A percentile compares a stretch with the other conserved stretches of the same genome.
Evolutionary conservation across 352 stramenopile genomes (phyloP).

Genomic region (Phytopythium kandeliae): DNA sequence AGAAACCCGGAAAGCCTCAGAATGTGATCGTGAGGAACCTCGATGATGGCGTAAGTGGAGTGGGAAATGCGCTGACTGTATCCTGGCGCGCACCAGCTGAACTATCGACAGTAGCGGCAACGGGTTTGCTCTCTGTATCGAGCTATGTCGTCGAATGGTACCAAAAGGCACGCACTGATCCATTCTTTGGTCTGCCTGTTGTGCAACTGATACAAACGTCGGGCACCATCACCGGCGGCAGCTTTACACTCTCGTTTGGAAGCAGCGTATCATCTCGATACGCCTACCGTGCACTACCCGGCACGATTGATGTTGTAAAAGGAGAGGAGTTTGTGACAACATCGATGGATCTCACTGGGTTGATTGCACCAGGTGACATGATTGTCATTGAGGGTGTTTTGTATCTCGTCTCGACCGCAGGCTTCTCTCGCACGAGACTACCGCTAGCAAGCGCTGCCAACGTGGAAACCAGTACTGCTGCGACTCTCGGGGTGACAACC

Average conservation of each 20-base stretch:
- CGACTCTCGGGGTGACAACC: constrained; percentile 18
- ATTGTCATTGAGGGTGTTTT: constrained; percentile 64
- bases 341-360: constrained; percentile 81
- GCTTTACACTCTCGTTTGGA: constrained; percentile 65
- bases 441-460: constrained; percentile 39
- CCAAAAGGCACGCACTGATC: constrained; percentile 36
- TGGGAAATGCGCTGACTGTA: constrained; percentile 46
- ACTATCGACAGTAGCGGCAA: not conserved
- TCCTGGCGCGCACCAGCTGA: constrained; percentile 39
- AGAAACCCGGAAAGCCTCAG: constrained; percentile 36
- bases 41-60: constrained; percentile 9
- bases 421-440: constrained; percentile 71
- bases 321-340: constrained; percentile 68
- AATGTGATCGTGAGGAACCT: constrained; percentile 39
- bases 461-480: constrained; percentile 12
- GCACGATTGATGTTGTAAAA: constrained; percentile 45
- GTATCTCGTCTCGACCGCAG: constrained; percentile 72
- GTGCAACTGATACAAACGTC: constrained; percentile 54
- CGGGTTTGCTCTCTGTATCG: constrained; percentile 9
- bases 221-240: constrained; percentile 37
- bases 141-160: constrained; percentile 74
- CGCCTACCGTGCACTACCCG: constrained; percentile 38
- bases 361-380: constrained; percentile 76
- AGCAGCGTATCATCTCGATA: constrained; percentile 18
- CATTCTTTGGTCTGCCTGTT: constrained; percentile 49